Conservation (phyloP, 208 protist genomes). For the Herpetomonas tarakana region DNA sequence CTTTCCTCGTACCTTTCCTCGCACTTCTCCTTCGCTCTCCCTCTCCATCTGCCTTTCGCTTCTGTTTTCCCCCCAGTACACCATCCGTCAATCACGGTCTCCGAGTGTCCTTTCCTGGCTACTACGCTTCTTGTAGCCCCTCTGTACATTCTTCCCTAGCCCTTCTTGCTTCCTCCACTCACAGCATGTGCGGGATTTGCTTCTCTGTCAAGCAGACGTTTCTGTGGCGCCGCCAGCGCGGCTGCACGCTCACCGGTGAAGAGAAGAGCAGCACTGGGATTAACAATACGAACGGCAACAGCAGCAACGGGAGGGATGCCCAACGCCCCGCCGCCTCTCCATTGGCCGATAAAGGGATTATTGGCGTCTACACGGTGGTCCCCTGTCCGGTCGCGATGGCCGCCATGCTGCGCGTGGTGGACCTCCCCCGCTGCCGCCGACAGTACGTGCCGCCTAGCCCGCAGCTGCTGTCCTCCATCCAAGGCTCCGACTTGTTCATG, state of each 20-base stretch:
- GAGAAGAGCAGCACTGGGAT: too few relatives aligned
- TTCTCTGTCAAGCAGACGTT: conserved; percentile 25
- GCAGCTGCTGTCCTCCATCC: not conserved
- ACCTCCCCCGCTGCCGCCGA: not conserved
- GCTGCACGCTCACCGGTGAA: not conserved
- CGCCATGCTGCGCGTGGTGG: not conserved
- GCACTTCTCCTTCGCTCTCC: too few relatives aligned
- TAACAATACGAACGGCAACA: too few relatives aligned
- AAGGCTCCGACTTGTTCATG: conserved; percentile 16
- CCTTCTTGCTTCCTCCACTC: not conserved
- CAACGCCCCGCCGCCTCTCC: too few relatives aligned
- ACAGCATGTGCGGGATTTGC: conserved; percentile 34
- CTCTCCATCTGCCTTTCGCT: too few relatives aligned
- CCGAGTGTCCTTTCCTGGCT: too few relatives aligned
- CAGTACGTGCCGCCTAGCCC: not conserved
- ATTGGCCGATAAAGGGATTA: not conserved
- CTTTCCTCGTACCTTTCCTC: too few relatives aligned
- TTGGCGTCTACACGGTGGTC: not conserved
- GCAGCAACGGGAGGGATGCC: too few relatives aligned
- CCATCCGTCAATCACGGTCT: too few relatives aligned
- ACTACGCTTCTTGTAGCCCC: too few relatives aligned
- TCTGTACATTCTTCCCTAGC: too few relatives aligned
- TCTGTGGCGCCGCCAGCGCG: conserved; percentile 3
- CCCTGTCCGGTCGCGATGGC: not conserved
- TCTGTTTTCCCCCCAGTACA: too few relatives aligned